phyloP scores from a whole-genome alignment of 2,329 filamentous ascomycete species.

The Pseudodiploospora longispora region DNA sequence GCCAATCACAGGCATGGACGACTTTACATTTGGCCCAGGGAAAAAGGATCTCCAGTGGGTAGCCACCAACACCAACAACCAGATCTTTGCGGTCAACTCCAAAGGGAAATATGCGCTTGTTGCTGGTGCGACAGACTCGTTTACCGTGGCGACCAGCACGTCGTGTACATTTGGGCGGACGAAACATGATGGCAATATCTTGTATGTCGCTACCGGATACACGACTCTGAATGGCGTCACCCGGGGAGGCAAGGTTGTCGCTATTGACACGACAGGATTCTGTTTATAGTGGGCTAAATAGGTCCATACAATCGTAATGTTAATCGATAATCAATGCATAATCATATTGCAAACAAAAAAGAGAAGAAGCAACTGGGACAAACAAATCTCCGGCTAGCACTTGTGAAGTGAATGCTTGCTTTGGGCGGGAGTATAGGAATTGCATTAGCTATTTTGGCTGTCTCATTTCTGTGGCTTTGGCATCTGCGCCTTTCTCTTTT shows the following conservation, averaged over 20 bases:
- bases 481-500: neutral
- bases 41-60: neutral
- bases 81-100: neutral
- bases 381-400: no score
- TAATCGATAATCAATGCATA: no score
- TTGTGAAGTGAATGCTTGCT: no score
- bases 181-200: neutral
- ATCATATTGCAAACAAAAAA: no score
- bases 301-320: no score
- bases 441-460: no score
- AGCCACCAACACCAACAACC: neutral
- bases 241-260: neutral
- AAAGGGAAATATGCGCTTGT: neutral
- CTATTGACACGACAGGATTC: conserved; percentile 1
- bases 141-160: neutral
- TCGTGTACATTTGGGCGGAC: conserved; percentile 2
- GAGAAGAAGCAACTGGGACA: no score
- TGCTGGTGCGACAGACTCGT: neutral
- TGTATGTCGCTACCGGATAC: conserved; percentile 1
- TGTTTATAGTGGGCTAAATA: no score
- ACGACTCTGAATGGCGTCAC: neutral
- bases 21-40: neutral
- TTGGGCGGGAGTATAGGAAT: no score
- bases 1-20: neutral
- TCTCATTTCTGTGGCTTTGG: no score